Evolutionary conservation across 495 filamentous ascomycete species (phyloP), one percentile per base, ranked within the genome.

Genomic region (Thozetella sp.): DNA sequence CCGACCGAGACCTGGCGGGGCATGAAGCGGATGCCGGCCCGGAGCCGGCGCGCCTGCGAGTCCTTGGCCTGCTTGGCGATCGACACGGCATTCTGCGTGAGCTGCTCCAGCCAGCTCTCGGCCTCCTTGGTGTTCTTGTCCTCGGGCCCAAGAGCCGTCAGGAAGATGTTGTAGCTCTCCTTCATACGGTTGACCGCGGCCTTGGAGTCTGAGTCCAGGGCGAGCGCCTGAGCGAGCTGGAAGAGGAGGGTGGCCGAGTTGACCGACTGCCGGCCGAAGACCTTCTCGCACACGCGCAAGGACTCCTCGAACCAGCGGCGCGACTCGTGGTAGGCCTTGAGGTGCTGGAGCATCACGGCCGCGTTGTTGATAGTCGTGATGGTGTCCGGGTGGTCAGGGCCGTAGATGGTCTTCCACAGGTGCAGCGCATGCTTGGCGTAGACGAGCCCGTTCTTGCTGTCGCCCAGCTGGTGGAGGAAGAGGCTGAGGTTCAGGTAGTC

Each of bases 341-440:
- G 81, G 57, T 90, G 87, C 77, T 98, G 96, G 51, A 98, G 86
- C 96, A 99, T 99, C 25, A 98, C 95, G 13, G 96, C 96, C 15
- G 92, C 93, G 71, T 99, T 99, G 83, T 98, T 99, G 75, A 98
- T 88, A 26, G 96, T 97, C 13, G 96, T 99, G 76, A 98, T 97
- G 17, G 92, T 95, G 74, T 99, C 96, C 2, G 96, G 96, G 76
- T 99, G 96, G 68, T 90, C 89, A 13, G 87, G 75, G 46, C 96
- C 96, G 69, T 97, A 98, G 70, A 97, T 93, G 71, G 97, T 83
- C 81, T 97, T 97, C 94, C 93, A 97, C 57, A 98, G 81, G 64
- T 95, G 89, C 67, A 99, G 86, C 13, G 96, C 95, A 67, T 98
- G 96, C 69, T 90, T 91, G 62, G 97, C 86, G 72, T 96, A 97